Evolutionary conservation across 306 rosid genomes (phyloP), one percentile per base, ranked within the genome.

Genomic region (Vigna nakashimae): DNA sequence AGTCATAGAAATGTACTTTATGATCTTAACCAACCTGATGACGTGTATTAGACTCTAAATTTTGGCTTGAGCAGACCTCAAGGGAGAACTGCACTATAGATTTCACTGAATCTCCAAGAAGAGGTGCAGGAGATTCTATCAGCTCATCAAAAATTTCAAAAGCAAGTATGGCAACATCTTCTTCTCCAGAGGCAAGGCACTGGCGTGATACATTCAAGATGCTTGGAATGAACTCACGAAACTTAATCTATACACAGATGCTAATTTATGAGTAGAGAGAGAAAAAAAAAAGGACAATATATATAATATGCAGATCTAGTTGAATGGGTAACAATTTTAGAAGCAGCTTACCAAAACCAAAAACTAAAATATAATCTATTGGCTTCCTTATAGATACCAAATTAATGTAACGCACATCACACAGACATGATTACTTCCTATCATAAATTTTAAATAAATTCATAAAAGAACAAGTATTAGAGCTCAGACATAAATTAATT

Each of bases 121-220:
- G 97, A 26, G 99, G 99, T 17, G 97, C 98, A 34, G 99, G 99
- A 81, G 98, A 96, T 88, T 96, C 99, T 84, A 96, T 96, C 81
- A 96, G 81, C 88, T 96, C 98, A 73, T 96, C 99, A 74, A 96
- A 96, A 71, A 96, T 96, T 86, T 96, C 98, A 87, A 96, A 96
- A 75, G 97, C 99, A 81, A 96, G 77, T 79, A 96, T 80, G 68
- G 98, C 99, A 78, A 96, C 93, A 70, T 92, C 99, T 85, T 96
- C 99, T 69, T 96, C 99, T 14, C 99, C 99, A 1, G 97, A 86
- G 49, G 98, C 94, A 81, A 96, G 97, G 91, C 98, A 92, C 62
- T 91, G 99, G 48, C 99, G 89, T 32, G 99, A 84, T 78, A 91
- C 97, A 84, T 91, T 87, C 82, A 96, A 83, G 88, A 96, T 96